Evolutionary conservation across 2,329 filamentous ascomycete genomes (phyloP), one percentile per base, ranked within the genome.

Genomic region (Cryphonectria nitschkei): DNA sequence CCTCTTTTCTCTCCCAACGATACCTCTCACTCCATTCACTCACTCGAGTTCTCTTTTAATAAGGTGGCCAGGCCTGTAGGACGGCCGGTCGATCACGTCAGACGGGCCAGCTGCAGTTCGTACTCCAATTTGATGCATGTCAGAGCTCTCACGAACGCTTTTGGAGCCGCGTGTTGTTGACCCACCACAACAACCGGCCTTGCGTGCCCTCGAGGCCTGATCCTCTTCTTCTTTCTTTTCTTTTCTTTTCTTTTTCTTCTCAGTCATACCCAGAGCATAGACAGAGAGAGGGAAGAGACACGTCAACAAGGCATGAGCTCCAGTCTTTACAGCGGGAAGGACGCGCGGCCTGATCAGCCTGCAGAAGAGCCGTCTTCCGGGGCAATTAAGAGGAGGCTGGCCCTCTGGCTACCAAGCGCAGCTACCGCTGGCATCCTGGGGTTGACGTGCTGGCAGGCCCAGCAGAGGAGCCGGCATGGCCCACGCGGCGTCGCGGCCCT

Each of bases 341-440:
- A 58, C 54, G 54, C 54, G 60, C 60, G 37, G 34, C 60, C 60
- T 41, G 60, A 3, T 64, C 61, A 46, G 22, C 37, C 41, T n/a
- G 61, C 26, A 26, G 41, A 39, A 19, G 60, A 37, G 60, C 34
- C 60, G 34, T 34, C 37, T 37, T n/a, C 8, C 26, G 32, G n/a
- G 7, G 13, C 4, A 26, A 11, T 19, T 14, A 39, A 46, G 61
- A 64, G 37, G 13, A 34, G 41, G 32, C 29, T 50, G 63, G 68
- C 68, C 13, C 6, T 52, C 22, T 65, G 50, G 68, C 14, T 58
- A 60, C 71, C 71, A 29, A 67, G 62, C 32, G 32, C 52, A 46
- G 68, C 56, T 8, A 64, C 69, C 0, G 54, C 62, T 19, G 50
- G 71, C 5, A 29, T 41, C 19, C 43, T 72, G 52, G 62, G 66